Percentiles rank a stretch among this genome's conserved stretches.
Evolutionary conservation across 148 eudicot genomes (phyloP).

Genomic region (Simmondsia chinensis): DNA sequence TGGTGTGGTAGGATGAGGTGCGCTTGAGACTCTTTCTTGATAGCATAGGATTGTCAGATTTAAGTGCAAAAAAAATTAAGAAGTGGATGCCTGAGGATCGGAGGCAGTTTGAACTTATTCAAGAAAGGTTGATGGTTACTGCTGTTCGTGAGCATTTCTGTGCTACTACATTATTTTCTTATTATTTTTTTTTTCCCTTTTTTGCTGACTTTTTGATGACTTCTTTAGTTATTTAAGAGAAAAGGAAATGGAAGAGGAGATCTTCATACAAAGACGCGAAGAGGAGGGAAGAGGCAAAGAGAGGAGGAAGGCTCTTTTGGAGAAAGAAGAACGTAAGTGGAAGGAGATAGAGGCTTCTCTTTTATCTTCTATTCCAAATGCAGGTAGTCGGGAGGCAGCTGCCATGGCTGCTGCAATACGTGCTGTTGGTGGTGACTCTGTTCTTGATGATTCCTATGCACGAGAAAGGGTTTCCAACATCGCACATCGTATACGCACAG

Average conservation of each 20-base stretch:
- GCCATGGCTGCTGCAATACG: conserved; percentile 99
- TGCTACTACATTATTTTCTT: too few species aligned
- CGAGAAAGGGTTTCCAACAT: conserved; percentile 91
- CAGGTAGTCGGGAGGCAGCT: conserved; percentile 96
- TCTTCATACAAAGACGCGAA: conserved; percentile 96
- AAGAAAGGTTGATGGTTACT: conserved; percentile 64
- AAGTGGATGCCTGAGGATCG: conserved; percentile 99
- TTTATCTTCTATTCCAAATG: conserved; percentile 93
- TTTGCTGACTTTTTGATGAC: conserved; percentile 7
- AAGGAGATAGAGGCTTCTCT: conserved; percentile 98
- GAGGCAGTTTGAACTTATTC: conserved; percentile 91
- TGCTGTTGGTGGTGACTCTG: conserved; percentile 98
- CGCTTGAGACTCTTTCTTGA: conserved; percentile 96
- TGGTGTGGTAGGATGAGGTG: conserved; percentile 78
- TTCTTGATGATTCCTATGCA: conserved; percentile 93
- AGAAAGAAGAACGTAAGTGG: conserved; percentile 99
- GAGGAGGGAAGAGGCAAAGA: conserved; percentile 99
- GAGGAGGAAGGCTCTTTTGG: conserved; percentile 93
- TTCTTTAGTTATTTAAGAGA: conserved; percentile 79
- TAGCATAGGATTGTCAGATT: conserved; percentile 93
- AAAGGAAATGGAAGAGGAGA: conserved; percentile 99
- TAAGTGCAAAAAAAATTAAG: conserved; percentile 95
- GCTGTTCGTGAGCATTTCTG: too few species aligned
- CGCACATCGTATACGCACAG: conserved; percentile 73
- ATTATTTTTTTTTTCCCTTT: background rate